Evolutionary conservation across 371 early-diverging fungal species (phyloP).

Genomic region (Mortierella polycephala): DNA sequence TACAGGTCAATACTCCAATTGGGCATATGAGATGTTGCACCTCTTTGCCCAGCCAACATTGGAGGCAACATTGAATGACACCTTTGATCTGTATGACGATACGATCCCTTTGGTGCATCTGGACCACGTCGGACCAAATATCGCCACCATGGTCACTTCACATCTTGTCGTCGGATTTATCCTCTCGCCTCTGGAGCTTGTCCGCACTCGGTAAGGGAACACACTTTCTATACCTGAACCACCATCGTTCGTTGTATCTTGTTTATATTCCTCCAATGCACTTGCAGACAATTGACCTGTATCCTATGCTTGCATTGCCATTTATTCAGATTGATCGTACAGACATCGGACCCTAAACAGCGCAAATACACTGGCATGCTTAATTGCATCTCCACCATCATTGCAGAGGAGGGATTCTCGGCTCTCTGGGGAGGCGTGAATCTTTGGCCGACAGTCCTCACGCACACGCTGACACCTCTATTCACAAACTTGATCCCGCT

Average conservation of each 20-base stretch:
- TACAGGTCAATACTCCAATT: constrained; percentile 77
- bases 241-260: not conserved
- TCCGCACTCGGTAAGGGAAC: constrained; percentile 70
- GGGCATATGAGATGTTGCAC: constrained; percentile 78
- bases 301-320: not conserved
- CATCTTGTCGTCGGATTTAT: constrained; percentile 74
- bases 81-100: constrained; percentile 82
- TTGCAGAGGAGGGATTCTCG: constrained; percentile 83
- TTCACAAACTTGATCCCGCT: constrained; percentile 75
- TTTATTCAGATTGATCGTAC: constrained; percentile 69
- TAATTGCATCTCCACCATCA: constrained; percentile 77
- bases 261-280: too few relatives aligned
- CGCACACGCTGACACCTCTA: constrained; percentile 78
- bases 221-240: not conserved
- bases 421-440: constrained; percentile 77
- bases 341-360: constrained; percentile 72
- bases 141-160: constrained; percentile 75
- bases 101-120: constrained; percentile 78
- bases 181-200: constrained; percentile 81
- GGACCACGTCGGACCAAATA: constrained; percentile 67
- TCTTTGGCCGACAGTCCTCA: constrained; percentile 79
- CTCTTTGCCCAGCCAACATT: constrained; percentile 77
- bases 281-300: too few relatives aligned
- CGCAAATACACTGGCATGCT: constrained; percentile 79
- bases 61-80: constrained; percentile 78